These are phyloP conservation scores for Citrus mangshanensis DNA, from an alignment of 345 rosid genomes.

Conservation along the genomic window DNA sequence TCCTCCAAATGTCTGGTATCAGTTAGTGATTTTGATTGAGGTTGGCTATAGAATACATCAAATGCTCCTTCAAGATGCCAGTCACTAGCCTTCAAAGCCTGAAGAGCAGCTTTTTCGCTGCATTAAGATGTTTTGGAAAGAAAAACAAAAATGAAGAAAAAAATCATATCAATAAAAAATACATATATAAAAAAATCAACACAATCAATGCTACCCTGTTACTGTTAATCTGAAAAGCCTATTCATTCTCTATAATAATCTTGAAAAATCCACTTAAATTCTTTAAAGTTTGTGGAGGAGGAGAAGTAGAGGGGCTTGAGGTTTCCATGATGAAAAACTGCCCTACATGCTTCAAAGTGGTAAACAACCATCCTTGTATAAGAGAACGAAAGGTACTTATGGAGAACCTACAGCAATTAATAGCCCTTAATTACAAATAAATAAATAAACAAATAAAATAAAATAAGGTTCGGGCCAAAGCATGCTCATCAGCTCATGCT, in stretches of 20 bases:
- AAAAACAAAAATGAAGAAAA: background rate
- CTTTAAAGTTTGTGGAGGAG: background rate
- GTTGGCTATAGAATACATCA: constrained; percentile 85
- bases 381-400: background rate
- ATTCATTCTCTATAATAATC: background rate
- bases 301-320: background rate
- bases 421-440: background rate
- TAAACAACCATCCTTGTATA: background rate
- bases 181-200: background rate
- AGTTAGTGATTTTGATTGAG: constrained; percentile 64
- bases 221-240: background rate
- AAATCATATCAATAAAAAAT: background rate
- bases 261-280: background rate
- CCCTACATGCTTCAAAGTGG: background rate
- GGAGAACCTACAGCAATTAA: background rate
- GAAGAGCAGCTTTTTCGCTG: constrained; percentile 87
- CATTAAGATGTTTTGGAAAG: constrained; percentile 13
- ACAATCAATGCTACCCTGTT: background rate
- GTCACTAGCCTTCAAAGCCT: constrained; percentile 83
- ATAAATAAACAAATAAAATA: background rate
- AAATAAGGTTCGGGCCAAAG: background rate
- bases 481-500: background rate
- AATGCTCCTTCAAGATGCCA: constrained; percentile 97
- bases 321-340: no score
- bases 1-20: constrained; percentile 88